phyloP scores from a whole-genome alignment of 1,284 basidiomycete species.

The Apiotrichum akiyoshidainum region DNA sequence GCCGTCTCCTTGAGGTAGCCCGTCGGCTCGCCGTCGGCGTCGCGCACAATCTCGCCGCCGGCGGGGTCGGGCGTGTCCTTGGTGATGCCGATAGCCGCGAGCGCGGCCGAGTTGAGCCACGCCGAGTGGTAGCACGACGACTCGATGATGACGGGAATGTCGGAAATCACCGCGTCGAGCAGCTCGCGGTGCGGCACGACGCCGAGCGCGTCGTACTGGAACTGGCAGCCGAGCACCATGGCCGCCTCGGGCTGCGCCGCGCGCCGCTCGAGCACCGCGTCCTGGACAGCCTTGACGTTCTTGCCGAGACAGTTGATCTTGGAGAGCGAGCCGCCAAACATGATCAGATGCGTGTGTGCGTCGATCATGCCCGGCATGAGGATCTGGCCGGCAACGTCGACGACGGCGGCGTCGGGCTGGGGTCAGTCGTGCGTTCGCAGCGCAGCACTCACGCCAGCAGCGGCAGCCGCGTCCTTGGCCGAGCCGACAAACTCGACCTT shows the following conservation, averaged over 20 bases:
- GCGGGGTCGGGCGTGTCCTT: conserved; percentile 23
- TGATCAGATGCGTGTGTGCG: conserved; percentile 34
- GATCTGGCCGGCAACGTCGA: conserved; percentile 24
- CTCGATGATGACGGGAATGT: conserved; percentile 38
- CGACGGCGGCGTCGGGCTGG: not conserved
- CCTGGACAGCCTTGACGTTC: conserved; percentile 21
- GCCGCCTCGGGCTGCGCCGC: conserved; percentile 11
- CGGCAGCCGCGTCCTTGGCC: not conserved
- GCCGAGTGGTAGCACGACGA: conserved; percentile 27
- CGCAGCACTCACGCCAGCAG: conserved; percentile 3
- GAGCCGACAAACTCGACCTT: conserved; percentile 23
- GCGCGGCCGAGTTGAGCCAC: conserved; percentile 34
- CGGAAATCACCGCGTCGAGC: conserved; percentile 29
- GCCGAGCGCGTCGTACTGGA: conserved; percentile 29
- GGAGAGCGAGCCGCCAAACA: conserved; percentile 28
- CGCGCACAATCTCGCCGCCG: conserved; percentile 32
- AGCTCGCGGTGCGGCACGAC: conserved; percentile 18
- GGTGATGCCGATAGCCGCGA: conserved; percentile 26
- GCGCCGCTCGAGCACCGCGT: conserved; percentile 10
- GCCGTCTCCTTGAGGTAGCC: conserved; percentile 32
- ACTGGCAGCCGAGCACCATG: conserved; percentile 25
- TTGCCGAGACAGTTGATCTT: conserved; percentile 23
- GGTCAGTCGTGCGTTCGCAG: not conserved
- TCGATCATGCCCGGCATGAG: conserved; percentile 38
- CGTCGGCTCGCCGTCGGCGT: conserved; percentile 28